phyloP scores from a whole-genome alignment of 2,329 filamentous ascomycete genomes.

The Calonectria honghensis region DNA sequence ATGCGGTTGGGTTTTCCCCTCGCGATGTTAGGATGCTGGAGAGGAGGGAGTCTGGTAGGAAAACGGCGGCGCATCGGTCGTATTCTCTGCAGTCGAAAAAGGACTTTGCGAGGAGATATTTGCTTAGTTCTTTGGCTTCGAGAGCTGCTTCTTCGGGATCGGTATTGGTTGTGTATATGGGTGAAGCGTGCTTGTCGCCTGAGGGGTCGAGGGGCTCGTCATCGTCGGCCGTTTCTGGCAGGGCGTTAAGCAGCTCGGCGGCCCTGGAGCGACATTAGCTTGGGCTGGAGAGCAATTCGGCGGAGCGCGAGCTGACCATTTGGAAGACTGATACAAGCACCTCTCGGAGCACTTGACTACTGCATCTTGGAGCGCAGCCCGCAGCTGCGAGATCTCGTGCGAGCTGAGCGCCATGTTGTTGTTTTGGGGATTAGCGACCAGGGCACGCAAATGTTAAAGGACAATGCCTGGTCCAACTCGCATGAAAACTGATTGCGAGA shows the following conservation, averaged over 20 bases:
- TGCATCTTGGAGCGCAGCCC: slow-evolving; percentile 86
- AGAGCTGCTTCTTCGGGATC: slow-evolving; percentile 84
- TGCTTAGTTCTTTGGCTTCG: slow-evolving; percentile 86
- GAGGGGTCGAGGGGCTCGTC: slow-evolving; percentile 64
- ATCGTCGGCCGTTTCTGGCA: slow-evolving; percentile 77
- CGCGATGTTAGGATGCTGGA: slow-evolving; percentile 76
- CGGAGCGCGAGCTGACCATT: slow-evolving; percentile 80
- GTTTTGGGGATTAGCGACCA: slow-evolving; percentile 42
- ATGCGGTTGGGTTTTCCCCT: slow-evolving; percentile 60
- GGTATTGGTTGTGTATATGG: slow-evolving; percentile 72
- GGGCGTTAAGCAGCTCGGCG: slow-evolving; percentile 91
- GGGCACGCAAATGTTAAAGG: slow-evolving; percentile 39
- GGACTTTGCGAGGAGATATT: slow-evolving; percentile 92
- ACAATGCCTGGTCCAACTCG: not conserved
- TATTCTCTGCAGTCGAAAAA: slow-evolving; percentile 97
- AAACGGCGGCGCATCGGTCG: slow-evolving; percentile 93
- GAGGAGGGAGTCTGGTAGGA: slow-evolving; percentile 87
- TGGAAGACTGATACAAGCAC: slow-evolving; percentile 95
- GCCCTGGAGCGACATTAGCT: slow-evolving; percentile 77
- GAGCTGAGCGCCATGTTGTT: slow-evolving; percentile 73
- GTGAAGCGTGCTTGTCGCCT: slow-evolving; percentile 64
- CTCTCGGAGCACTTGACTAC: slow-evolving; percentile 94
- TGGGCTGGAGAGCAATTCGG: not conserved
- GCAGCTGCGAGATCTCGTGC: slow-evolving; percentile 78
- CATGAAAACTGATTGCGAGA: slow-evolving; percentile 7